Evolutionary conservation across 345 rosid genomes (phyloP).

Genomic region (Salix udensis): DNA sequence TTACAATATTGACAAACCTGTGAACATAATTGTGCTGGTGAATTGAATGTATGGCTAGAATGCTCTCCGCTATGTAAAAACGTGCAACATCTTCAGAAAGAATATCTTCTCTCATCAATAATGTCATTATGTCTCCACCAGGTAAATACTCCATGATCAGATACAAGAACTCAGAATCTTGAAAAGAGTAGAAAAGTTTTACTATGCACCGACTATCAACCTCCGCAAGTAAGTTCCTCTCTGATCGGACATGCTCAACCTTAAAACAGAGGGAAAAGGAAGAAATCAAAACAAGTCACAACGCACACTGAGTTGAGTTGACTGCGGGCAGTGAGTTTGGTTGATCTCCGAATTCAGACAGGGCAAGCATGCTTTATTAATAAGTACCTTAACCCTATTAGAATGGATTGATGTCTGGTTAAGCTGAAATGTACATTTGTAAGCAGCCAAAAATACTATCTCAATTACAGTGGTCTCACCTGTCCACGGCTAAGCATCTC

Average conservation of each 20-base stretch:
- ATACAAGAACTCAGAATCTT: conserved; percentile 91
- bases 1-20: conserved; percentile 12
- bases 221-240: conserved; percentile 95
- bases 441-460: background rate
- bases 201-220: conserved; percentile 95
- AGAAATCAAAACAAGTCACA: conserved; percentile 4
- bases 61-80: conserved; percentile 50
- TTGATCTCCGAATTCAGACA: background rate
- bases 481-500: conserved; percentile 99
- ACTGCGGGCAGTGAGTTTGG: background rate
- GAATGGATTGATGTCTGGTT: background rate
- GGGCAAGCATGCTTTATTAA: background rate
- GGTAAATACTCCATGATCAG: conserved; percentile 98
- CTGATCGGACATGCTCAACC: conserved; percentile 99
- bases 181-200: conserved; percentile 90
- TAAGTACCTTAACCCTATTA: background rate
- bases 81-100: conserved; percentile 90
- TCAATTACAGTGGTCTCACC: conserved; percentile 38
- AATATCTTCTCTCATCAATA: conserved; percentile 94
- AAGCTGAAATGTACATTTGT: background rate
- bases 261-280: conserved; percentile 23
- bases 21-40: conserved; percentile 17
- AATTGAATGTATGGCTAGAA: conserved; percentile 19
- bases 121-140: conserved; percentile 98
- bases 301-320: conserved; percentile 2